Evolutionary conservation across 1,284 basidiomycete genomes (phyloP), one percentile per base, ranked within the genome.

Genomic region (Moesziomyces sp.): DNA sequence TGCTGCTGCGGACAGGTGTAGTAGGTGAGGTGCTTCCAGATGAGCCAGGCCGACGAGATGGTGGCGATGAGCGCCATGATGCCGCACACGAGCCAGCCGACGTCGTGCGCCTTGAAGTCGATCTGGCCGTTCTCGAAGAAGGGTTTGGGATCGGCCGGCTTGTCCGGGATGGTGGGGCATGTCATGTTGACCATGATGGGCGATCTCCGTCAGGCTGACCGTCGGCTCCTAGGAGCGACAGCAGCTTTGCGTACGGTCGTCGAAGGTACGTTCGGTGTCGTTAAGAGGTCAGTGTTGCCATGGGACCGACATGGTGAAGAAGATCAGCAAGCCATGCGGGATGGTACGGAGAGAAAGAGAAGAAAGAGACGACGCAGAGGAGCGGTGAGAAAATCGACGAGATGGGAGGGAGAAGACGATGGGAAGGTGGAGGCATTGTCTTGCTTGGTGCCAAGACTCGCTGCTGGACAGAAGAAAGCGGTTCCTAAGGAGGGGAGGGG

Each of bases 11-110:
- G 90, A 80, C 90, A 89, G 16, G 89, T 91, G 77, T 92, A 92
- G 87, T 89, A 91, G 63, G 86, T 87, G 26, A 92, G 85, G 82
- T 93, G 91, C 80, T 76, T 68, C 61, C 67, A 67, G 21, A 74
- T 69, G 28, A 77, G 67, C 76, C 76, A 77, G 10, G 59, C 21
- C 3, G 64, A 69, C 4, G 64, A 54, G 16, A 67, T 56, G 58
- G 61, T 66, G 11, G 76, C 66, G 46, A 79, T 60, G 54, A 79
- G 70, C 13, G 72, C 87, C 82, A 92, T 90, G 71, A 87, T 86
- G 2, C 89, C 89, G 48, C 88, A 87, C 38, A 91, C 83, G 49
- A 92, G 88, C 91, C 91, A 92, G 3, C 91, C 91, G 63, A 92
- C 87, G 51, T 77, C 56, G 63, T 76, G 66, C 26, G 74, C 68